Evolutionary conservation across 495 filamentous ascomycete genomes (phyloP).

Genomic region (Echria macrotheca): DNA sequence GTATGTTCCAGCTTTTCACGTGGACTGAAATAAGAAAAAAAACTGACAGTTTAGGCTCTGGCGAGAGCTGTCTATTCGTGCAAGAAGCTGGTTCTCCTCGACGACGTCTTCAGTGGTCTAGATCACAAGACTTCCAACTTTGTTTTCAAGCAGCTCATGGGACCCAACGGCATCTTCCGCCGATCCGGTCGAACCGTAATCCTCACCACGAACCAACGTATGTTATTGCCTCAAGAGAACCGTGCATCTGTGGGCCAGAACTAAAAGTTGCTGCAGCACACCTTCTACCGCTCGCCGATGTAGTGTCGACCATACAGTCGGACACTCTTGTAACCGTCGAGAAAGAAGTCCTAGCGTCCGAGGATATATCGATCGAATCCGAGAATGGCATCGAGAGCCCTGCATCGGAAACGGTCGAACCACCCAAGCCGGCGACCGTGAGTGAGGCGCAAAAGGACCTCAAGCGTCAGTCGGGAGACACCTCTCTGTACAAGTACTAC

Average conservation of each 20-base stretch:
- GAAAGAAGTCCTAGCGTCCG: background rate
- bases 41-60: conserved; percentile 18
- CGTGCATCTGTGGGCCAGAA: background rate
- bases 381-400: too few species aligned
- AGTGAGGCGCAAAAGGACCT: background rate
- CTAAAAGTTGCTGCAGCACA: background rate
- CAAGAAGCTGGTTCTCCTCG: conserved; percentile 20
- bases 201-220: conserved; percentile 12
- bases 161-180: conserved; percentile 11
- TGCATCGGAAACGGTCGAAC: background rate
- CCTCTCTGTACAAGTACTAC: background rate
- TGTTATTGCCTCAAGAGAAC: conserved; percentile 11
- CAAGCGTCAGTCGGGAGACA: background rate
- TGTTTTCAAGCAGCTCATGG: conserved; percentile 49
- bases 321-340: background rate
- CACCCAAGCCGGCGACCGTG: background rate
- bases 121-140: conserved; percentile 52
- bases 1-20: conserved; percentile 9
- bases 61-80: conserved; percentile 29
- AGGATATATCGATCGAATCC: too few species aligned
- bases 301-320: background rate
- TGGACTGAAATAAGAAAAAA: background rate
- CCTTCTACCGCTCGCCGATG: background rate
- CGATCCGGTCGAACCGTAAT: conserved; percentile 5
- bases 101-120: conserved; percentile 54